Percentiles rank a stretch among this genome's conserved stretches.
Conservation (phyloP, 345 rosid genomes). For the Microthlaspi erraticum region DNA sequence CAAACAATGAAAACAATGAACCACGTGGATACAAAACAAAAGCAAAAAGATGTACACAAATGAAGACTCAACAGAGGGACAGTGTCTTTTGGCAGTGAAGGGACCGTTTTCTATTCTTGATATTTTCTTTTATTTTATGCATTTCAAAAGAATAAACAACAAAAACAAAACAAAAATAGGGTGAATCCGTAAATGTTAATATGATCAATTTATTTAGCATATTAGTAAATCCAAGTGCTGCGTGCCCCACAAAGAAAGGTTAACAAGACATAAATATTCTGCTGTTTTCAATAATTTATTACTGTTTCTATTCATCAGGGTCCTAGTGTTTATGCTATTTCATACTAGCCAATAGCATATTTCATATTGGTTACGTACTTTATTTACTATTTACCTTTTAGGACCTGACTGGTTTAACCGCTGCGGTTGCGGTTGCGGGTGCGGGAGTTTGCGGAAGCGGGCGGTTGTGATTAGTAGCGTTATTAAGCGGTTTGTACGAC, state of each 20-base stretch:
- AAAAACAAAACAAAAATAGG: neutral
- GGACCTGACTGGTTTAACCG: no score
- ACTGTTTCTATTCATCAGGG: neutral
- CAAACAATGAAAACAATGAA: neutral
- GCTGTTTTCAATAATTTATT: neutral
- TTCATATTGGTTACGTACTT: no score
- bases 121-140: neutral
- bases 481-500: no score
- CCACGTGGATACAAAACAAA: constrained; percentile 15
- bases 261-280: neutral
- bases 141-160: neutral
- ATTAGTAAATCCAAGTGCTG: neutral
- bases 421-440: no score
- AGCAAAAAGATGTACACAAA: neutral
- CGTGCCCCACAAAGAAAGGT: neutral
- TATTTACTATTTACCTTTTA: no score
- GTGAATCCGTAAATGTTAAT: constrained; percentile 17
- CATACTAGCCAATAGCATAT: no score
- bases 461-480: no score
- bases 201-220: constrained; percentile 5
- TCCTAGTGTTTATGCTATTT: neutral
- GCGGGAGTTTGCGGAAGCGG: no score
- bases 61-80: constrained; percentile 1
- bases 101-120: neutral
- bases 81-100: constrained; percentile 1